These are phyloP conservation scores for Diaporthe aspalathi DNA, from an alignment of 2,329 filamentous ascomycete species.

Conservation along the genomic window DNA sequence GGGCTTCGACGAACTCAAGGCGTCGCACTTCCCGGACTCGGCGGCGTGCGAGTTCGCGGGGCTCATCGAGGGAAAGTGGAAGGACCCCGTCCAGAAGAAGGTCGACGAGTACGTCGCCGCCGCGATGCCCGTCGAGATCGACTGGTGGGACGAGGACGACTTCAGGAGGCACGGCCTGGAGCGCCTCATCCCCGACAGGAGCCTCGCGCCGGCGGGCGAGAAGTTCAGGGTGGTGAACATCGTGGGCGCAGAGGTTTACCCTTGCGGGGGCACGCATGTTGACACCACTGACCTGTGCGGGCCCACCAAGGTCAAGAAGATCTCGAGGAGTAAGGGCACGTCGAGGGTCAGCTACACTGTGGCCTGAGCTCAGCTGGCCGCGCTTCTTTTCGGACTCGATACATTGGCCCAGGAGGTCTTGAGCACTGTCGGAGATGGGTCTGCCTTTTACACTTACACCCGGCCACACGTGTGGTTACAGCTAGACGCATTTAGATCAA, in stretches of 20 bases:
- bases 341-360: conserved; percentile 66
- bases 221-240: conserved; percentile 77
- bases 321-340: conserved; percentile 71
- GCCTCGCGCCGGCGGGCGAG: conserved; percentile 58
- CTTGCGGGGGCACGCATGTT: conserved; percentile 82
- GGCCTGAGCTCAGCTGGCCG: neutral
- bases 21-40: conserved; percentile 76
- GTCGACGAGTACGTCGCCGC: conserved; percentile 68
- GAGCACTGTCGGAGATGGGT: neutral
- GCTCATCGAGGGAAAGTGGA: conserved; percentile 72
- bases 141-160: conserved; percentile 61
- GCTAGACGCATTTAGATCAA: neutral
- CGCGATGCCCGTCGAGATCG: conserved; percentile 68
- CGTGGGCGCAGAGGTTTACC: conserved; percentile 75
- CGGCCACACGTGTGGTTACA: neutral
- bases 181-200: conserved; percentile 64
- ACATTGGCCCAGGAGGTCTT: neutral
- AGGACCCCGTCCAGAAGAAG: conserved; percentile 69
- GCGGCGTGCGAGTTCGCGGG: conserved; percentile 77
- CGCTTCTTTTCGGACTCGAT: neutral
- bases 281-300: conserved; percentile 68
- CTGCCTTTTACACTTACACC: neutral
- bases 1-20: conserved; percentile 75
- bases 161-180: conserved; percentile 66
- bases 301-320: conserved; percentile 73